These are phyloP conservation scores for Exsudoporus frostii DNA, from an alignment of 768 basidiomycete species.

Conservation along the genomic window DNA sequence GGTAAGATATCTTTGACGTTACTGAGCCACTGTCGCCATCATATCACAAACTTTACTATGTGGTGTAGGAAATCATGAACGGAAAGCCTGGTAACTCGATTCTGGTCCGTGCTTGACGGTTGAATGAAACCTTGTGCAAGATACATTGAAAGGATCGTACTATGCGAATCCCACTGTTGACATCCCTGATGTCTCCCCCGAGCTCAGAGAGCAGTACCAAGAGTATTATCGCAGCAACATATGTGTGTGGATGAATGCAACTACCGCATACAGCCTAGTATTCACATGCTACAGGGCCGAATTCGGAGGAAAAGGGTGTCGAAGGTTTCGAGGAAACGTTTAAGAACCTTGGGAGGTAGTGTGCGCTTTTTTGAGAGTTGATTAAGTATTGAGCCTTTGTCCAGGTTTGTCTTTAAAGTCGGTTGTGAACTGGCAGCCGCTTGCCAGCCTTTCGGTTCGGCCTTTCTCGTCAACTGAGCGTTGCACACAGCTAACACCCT, in stretches of 20 bases:
- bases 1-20: constrained; percentile 36
- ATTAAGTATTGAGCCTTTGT: constrained; percentile 2
- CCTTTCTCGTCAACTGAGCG: not conserved
- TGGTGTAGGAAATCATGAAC: constrained; percentile 86
- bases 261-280: too few relatives aligned
- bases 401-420: constrained; percentile 75
- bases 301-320: constrained; percentile 50
- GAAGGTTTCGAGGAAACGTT: constrained; percentile 85
- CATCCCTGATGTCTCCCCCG: constrained; percentile 53
- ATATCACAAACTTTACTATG: not conserved
- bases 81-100: constrained; percentile 67
- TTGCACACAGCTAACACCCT: constrained; percentile 1
- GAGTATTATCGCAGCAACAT: constrained; percentile 90
- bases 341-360: constrained; percentile 74
- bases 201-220: constrained; percentile 55
- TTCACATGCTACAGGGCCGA: constrained; percentile 54
- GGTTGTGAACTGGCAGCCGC: constrained; percentile 81
- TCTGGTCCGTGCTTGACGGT: not conserved
- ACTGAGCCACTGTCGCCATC: not conserved
- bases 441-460: constrained; percentile 85
- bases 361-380: not conserved
- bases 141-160: constrained; percentile 87
- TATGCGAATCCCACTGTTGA: constrained; percentile 83
- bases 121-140: constrained; percentile 35
- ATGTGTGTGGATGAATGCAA: constrained; percentile 46